A percentile compares a stretch with the other conserved stretches of the same genome.
Conservation (phyloP, 306 rosid genomes). For the Hippophae gyantsensis region DNA sequence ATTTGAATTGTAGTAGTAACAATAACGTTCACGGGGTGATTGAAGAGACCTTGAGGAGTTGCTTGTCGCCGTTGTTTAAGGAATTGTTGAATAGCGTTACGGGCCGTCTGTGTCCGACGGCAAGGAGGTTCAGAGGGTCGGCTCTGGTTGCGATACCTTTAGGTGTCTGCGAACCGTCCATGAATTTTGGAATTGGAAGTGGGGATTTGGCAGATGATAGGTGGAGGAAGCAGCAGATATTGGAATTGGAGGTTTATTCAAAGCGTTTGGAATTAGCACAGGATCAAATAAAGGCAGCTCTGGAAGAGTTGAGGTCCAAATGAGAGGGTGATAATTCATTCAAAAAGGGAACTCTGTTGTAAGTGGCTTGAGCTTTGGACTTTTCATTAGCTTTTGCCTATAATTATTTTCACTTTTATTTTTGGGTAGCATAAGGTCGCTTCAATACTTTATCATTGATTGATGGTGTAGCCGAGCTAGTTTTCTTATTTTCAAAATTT, state of each 20-base stretch:
- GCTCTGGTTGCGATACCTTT: slow-evolving; percentile 21
- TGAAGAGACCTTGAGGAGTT: slow-evolving; percentile 69
- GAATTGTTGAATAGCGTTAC: slow-evolving; percentile 29
- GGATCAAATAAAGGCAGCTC: slow-evolving; percentile 50
- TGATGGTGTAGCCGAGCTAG: slow-evolving; percentile 15
- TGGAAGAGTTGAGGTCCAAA: slow-evolving; percentile 58
- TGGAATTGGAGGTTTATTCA: slow-evolving; percentile 69
- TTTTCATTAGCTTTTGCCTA: too few relatives aligned
- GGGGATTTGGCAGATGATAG: slow-evolving; percentile 39
- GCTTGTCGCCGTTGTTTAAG: slow-evolving; percentile 56
- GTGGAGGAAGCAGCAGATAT: slow-evolving; percentile 58
- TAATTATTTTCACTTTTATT: not conserved
- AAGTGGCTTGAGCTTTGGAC: too few relatives aligned
- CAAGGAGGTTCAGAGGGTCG: slow-evolving; percentile 25
- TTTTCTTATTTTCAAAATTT: not conserved
- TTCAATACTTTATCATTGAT: slow-evolving; percentile 12
- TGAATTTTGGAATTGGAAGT: slow-evolving; percentile 13
- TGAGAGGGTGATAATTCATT: slow-evolving; percentile 11
- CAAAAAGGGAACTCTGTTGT: not conserved
- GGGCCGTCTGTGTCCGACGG: slow-evolving; percentile 5
- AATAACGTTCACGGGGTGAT: slow-evolving; percentile 42
- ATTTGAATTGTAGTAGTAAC: slow-evolving; percentile 8
- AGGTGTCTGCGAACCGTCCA: slow-evolving; percentile 12
- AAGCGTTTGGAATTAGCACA: slow-evolving; percentile 69
- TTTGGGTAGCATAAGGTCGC: slow-evolving; percentile 5